A percentile compares a stretch with the other conserved stretches of the same genome.
Conservation (phyloP, 345 rosid genomes). For the Lagerstroemia speciosa region DNA sequence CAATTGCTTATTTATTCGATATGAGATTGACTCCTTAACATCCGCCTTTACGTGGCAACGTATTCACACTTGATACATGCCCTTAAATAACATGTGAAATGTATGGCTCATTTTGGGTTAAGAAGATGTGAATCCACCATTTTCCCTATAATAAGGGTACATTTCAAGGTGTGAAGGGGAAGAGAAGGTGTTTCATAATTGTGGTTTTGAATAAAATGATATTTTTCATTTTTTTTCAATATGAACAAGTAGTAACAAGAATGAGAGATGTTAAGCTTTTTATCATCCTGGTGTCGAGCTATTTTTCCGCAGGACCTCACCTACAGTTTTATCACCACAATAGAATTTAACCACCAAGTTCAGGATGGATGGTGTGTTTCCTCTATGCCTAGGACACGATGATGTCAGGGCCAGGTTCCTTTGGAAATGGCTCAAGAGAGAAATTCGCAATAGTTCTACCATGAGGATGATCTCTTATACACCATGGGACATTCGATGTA, state of each 20-base stretch:
- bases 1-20: too few species aligned
- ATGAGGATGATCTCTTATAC: too few species aligned
- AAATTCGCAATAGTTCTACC: too few species aligned
- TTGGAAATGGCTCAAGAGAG: too few species aligned
- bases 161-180: background rate
- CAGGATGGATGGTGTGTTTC: background rate
- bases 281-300: background rate
- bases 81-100: too few species aligned
- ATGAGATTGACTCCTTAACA: too few species aligned
- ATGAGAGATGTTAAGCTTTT: background rate
- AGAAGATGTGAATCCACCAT: background rate
- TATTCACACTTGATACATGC: too few species aligned
- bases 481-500: too few species aligned
- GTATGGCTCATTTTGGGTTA: background rate
- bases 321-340: background rate
- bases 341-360: conserved; percentile 3
- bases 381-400: too few species aligned
- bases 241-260: background rate
- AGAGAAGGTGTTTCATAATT: background rate
- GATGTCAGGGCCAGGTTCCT: too few species aligned
- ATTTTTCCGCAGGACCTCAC: background rate
- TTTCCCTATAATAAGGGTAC: background rate
- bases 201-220: background rate
- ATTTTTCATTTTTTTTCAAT: background rate
- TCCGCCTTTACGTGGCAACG: too few species aligned